These are phyloP conservation scores for Cucumis melo DNA, from an alignment of 306 rosid species.

Conservation along the genomic window DNA sequence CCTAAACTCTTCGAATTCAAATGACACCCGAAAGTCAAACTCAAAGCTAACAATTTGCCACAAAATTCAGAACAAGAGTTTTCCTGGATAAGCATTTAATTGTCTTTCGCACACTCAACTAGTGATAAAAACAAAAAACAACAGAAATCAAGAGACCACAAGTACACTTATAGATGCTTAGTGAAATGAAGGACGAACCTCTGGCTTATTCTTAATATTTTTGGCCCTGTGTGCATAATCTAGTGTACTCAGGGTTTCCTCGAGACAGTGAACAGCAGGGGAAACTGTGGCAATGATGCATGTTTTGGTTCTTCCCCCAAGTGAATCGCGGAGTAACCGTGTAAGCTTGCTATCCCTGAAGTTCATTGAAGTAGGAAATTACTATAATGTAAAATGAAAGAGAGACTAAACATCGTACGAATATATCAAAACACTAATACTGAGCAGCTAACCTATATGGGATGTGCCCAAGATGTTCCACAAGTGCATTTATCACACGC, in stretches of 20 bases:
- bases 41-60: neutral
- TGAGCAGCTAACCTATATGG: constrained; percentile 64
- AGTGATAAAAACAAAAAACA: neutral
- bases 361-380: constrained; percentile 7
- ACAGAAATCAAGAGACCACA: neutral
- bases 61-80: neutral
- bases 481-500: constrained; percentile 83
- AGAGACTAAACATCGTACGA: neutral
- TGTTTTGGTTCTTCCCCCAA: constrained; percentile 97
- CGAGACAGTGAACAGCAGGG: constrained; percentile 94
- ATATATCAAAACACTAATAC: neutral
- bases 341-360: constrained; percentile 96
- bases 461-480: constrained; percentile 93
- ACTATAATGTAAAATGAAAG: neutral
- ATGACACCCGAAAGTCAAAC: neutral
- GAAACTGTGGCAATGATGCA: constrained; percentile 98
- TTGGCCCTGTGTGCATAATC: constrained; percentile 98
- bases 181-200: constrained; percentile 36
- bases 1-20: neutral
- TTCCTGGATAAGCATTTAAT: neutral
- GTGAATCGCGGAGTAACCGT: constrained; percentile 92
- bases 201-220: constrained; percentile 81
- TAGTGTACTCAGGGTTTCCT: constrained; percentile 87
- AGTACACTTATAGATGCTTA: neutral
- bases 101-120: neutral